Conservation (phyloP, 306 rosid genomes). For the Glycine latifolia region DNA sequence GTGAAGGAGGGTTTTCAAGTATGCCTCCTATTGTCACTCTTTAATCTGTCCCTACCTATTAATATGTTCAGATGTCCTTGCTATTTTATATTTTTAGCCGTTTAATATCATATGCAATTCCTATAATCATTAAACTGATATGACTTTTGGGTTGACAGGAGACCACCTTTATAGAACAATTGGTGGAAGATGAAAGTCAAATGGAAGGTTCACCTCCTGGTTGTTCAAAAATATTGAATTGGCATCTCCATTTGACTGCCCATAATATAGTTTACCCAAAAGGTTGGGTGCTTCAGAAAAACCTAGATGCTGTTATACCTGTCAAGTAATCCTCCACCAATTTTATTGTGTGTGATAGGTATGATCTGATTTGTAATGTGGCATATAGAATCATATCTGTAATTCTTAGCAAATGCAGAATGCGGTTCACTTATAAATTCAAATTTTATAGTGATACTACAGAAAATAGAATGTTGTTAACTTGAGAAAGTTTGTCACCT, state of each 20-base stretch:
- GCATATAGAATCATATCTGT: constrained; percentile 41
- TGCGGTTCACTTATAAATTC: constrained; percentile 34
- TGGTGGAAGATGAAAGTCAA: constrained; percentile 92
- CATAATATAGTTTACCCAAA: constrained; percentile 66
- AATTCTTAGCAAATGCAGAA: constrained; percentile 39
- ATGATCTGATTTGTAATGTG: constrained; percentile 47
- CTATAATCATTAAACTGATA: constrained; percentile 37
- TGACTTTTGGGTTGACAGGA: constrained; percentile 63
- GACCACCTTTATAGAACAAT: constrained; percentile 88
- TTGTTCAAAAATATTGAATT: constrained; percentile 82
- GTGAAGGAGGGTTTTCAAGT: constrained; percentile 99
- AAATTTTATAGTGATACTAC: constrained; percentile 26
- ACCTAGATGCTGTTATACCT: constrained; percentile 73
- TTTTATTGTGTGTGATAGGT: constrained; percentile 69
- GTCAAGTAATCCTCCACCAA: constrained; percentile 55
- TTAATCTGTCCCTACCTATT: constrained; percentile 33
- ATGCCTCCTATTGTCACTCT: constrained; percentile 38
- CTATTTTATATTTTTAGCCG: constrained; percentile 26
- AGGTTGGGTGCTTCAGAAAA: constrained; percentile 87
- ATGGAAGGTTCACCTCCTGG: constrained; percentile 81
- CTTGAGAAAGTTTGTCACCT: neutral
- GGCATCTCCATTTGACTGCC: constrained; percentile 93
- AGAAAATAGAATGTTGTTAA: constrained; percentile 41
- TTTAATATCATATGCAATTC: constrained; percentile 33
- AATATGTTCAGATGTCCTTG: constrained; percentile 26